A percentile compares a stretch with the other conserved stretches of the same genome.
These are phyloP conservation scores for Mortierella sp. DNA, from an alignment of 371 early-diverging fungal species.

Conservation along the genomic window DNA sequence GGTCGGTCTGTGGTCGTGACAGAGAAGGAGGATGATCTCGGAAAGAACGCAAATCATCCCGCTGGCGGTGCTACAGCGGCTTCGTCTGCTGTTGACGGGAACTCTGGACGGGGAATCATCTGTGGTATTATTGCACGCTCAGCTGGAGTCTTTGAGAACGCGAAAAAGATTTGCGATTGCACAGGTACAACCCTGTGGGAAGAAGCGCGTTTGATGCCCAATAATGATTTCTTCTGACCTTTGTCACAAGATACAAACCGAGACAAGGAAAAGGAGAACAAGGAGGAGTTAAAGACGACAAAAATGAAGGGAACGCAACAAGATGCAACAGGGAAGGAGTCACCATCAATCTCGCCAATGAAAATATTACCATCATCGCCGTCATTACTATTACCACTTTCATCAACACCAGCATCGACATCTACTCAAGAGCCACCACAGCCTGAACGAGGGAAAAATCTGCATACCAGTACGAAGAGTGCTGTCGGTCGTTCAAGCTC, in stretches of 20 bases:
- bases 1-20: slow-evolving; percentile 86
- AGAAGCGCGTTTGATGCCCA: slow-evolving; percentile 63
- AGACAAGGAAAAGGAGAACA: neutral
- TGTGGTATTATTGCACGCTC: slow-evolving; percentile 90
- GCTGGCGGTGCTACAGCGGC: neutral
- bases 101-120: slow-evolving; percentile 73
- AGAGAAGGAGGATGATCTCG: slow-evolving; percentile 63
- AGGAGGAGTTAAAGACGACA: neutral
- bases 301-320: neutral
- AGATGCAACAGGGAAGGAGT: too few relatives aligned
- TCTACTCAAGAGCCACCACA: too few relatives aligned
- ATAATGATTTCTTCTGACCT: slow-evolving; percentile 45
- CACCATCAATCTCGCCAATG: too few relatives aligned
- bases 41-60: slow-evolving; percentile 32
- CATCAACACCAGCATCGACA: too few relatives aligned
- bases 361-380: too few relatives aligned
- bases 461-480: neutral
- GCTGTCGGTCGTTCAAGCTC: neutral
- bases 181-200: slow-evolving; percentile 90
- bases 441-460: too few relatives aligned
- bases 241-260: neutral
- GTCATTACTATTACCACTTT: too few relatives aligned
- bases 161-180: slow-evolving; percentile 90
- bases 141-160: slow-evolving; percentile 91
- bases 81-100: slow-evolving; percentile 58